phyloP scores from a whole-genome alignment of 2,329 filamentous ascomycete genomes.

The Aureobasidium musti region DNA sequence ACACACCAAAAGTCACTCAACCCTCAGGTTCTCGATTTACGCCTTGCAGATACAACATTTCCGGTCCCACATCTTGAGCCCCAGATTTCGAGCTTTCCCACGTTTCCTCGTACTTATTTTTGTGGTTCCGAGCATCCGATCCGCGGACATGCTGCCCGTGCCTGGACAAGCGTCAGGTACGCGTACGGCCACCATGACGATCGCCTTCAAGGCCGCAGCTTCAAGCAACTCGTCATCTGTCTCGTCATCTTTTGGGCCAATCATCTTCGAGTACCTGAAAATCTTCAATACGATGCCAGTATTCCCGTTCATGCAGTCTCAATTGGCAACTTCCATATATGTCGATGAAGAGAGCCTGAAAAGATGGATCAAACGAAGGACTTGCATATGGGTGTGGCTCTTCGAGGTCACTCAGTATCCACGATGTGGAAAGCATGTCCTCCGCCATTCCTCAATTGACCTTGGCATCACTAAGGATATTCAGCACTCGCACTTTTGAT shows the following conservation, averaged over 20 bases:
- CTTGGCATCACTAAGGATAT: not conserved
- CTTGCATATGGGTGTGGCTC: not conserved
- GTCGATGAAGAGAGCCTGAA: not conserved
- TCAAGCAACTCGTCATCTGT: not conserved
- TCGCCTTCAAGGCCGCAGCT: not conserved
- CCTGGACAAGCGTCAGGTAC: constrained; percentile 29
- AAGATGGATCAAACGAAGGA: not conserved
- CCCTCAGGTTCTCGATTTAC: not conserved
- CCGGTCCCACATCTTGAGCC: constrained; percentile 13
- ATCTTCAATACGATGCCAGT: constrained; percentile 1
- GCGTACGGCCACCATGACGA: constrained; percentile 1
- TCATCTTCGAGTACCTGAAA: constrained; percentile 5
- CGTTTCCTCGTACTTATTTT: constrained; percentile 11
- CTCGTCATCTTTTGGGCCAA: constrained; percentile 7
- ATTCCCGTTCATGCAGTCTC: constrained; percentile 12
- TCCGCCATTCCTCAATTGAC: not conserved
- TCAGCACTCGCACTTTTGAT: not conserved
- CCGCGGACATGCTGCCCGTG: constrained; percentile 15
- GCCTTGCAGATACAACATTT: not conserved
- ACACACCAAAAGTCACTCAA: constrained; percentile 12
- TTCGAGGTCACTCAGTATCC: not conserved
- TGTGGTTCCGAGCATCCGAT: constrained; percentile 15
- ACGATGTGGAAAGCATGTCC: constrained; percentile 5
- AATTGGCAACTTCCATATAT: not conserved
- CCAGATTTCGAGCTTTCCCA: constrained; percentile 30